phyloP scores from a whole-genome alignment of 106 monocot species.

The Xerophyta viscosa region DNA sequence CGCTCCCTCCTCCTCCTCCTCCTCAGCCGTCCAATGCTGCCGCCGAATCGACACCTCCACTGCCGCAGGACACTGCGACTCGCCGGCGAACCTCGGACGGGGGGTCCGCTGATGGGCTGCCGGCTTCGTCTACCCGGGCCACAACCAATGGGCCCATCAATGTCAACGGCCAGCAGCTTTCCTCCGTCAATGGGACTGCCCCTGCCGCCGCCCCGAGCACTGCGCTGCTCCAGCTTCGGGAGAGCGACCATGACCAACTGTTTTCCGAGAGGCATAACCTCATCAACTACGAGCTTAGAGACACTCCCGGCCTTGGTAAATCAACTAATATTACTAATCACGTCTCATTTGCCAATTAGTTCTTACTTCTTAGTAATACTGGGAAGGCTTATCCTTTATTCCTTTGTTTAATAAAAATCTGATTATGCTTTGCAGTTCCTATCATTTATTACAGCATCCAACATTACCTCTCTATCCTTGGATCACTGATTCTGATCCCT shows the following conservation, averaged over 20 bases:
- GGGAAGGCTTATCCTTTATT: background rate
- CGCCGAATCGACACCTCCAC: background rate
- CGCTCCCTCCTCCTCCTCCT: constrained; percentile 22
- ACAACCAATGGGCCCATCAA: background rate
- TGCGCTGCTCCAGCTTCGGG: background rate
- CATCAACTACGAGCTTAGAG: constrained; percentile 85
- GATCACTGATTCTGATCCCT: constrained; percentile 78
- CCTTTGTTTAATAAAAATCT: background rate
- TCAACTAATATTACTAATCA: background rate
- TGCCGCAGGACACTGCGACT: too few species aligned
- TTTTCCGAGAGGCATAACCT: constrained; percentile 37
- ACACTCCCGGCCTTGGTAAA: constrained; percentile 84
- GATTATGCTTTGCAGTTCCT: constrained; percentile 47
- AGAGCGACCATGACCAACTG: constrained; percentile 42
- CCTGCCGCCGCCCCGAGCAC: constrained; percentile 6
- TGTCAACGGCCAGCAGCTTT: too few species aligned
- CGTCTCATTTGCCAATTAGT: background rate
- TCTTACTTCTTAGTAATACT: too few species aligned
- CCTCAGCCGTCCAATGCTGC: constrained; percentile 10
- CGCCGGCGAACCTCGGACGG: too few species aligned
- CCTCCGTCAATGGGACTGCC: constrained; percentile 15
- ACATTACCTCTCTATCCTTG: constrained; percentile 82
- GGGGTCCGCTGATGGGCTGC: constrained; percentile 31
- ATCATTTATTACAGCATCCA: constrained; percentile 72
- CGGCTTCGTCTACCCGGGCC: constrained; percentile 19